A percentile compares a stretch with the other conserved stretches of the same genome.
Evolutionary conservation across 179 eudicot genomes (phyloP).

Genomic region (Monotropa hypopitys): DNA sequence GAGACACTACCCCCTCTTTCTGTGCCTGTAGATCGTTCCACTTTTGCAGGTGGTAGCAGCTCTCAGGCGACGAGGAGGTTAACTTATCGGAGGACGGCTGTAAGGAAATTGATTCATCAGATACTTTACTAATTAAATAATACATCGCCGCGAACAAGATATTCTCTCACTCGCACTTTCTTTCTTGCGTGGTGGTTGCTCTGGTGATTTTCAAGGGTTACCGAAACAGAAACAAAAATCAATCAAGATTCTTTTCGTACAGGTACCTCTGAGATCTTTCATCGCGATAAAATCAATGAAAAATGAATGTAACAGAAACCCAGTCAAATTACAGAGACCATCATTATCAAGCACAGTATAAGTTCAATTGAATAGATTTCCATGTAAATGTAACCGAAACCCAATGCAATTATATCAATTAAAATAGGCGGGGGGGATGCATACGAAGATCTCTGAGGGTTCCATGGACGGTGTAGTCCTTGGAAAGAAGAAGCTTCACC

Average conservation of each 20-base stretch:
- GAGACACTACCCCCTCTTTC: too few relatives aligned
- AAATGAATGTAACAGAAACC: background rate
- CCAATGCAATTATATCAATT: background rate
- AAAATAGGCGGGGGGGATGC: background rate
- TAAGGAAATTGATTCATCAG: too few relatives aligned
- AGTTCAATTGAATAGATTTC: background rate
- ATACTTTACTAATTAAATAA: too few relatives aligned
- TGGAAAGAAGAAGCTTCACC: constrained; percentile 57
- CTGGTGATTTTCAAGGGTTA: too few relatives aligned
- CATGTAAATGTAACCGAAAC: too few relatives aligned
- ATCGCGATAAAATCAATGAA: background rate
- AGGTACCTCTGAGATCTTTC: background rate
- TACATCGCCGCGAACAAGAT: too few relatives aligned
- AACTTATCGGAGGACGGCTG: too few relatives aligned
- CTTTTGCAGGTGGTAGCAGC: too few relatives aligned
- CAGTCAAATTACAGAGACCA: background rate
- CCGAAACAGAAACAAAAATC: background rate
- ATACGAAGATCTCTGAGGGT: constrained; percentile 65
- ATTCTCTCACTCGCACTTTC: too few relatives aligned
- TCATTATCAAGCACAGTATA: background rate
- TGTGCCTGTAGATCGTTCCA: too few relatives aligned
- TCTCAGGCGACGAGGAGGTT: too few relatives aligned
- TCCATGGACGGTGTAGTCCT: constrained; percentile 47
- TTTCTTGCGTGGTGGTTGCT: too few relatives aligned
- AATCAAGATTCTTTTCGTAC: background rate